A percentile compares a stretch with the other conserved stretches of the same genome.
These are phyloP conservation scores for Haplosporangium gracile DNA, from an alignment of 192 early-diverging fungal species.

Conservation along the genomic window DNA sequence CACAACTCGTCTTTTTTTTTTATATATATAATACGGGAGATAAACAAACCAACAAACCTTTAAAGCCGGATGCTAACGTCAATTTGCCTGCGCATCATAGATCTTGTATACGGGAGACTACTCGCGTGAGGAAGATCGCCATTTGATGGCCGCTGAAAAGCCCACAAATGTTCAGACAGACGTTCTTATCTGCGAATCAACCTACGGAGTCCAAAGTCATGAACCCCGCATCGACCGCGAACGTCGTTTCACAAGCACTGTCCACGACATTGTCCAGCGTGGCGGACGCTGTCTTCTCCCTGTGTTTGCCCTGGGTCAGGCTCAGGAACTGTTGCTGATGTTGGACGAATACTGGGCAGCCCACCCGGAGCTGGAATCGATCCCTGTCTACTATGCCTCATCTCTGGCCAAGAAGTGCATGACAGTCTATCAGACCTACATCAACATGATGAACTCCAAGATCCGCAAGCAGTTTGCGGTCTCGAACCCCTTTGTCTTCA, in stretches of 20 bases:
- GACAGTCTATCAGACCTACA: slow-evolving; percentile 96
- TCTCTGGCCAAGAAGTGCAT: slow-evolving; percentile 97
- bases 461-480: slow-evolving; percentile 91
- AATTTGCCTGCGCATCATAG: not conserved
- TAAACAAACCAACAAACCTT: no score
- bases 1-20: not conserved
- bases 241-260: slow-evolving; percentile 85
- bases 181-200: slow-evolving; percentile 96
- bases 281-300: slow-evolving; percentile 96
- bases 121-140: slow-evolving; percentile 98
- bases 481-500: slow-evolving; percentile 96
- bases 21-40: not conserved
- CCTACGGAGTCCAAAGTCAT: slow-evolving; percentile 97
- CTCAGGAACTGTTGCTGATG: slow-evolving; percentile 97
- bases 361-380: slow-evolving; percentile 86
- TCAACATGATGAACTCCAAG: slow-evolving; percentile 97
- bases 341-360: slow-evolving; percentile 98
- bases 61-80: not conserved
- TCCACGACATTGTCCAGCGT: slow-evolving; percentile 86
- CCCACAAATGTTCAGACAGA: slow-evolving; percentile 86
- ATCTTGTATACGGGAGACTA: slow-evolving; percentile 99
- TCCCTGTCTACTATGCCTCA: slow-evolving; percentile 97
- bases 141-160: slow-evolving; percentile 96
- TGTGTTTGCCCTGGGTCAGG: slow-evolving; percentile 96
- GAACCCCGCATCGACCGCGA: slow-evolving; percentile 96